Evolutionary conservation across 2,329 filamentous ascomycete genomes (phyloP).

Genomic region (Ophiostoma fasciatum): DNA sequence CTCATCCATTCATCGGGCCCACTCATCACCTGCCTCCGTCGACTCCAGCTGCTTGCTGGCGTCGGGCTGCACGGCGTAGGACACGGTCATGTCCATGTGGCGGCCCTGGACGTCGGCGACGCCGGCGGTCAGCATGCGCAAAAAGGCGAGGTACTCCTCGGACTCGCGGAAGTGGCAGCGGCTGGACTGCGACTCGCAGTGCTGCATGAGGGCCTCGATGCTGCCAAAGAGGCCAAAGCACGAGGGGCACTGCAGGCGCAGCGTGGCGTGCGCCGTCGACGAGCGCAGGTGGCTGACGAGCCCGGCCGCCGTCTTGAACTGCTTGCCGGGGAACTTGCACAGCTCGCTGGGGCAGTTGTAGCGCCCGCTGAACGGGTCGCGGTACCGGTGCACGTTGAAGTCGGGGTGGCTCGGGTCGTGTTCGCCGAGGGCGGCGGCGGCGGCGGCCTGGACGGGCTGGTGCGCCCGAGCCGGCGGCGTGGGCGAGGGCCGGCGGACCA

Average conservation of each 20-base stretch:
- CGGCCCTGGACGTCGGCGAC: conserved; percentile 21
- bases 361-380: conserved; percentile 22
- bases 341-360: conserved; percentile 38
- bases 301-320: conserved; percentile 19
- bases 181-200: conserved; percentile 29
- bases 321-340: conserved; percentile 29
- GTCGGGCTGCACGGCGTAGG: conserved; percentile 17
- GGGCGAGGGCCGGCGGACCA: not conserved
- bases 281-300: conserved; percentile 31
- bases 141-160: conserved; percentile 22
- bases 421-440: not conserved
- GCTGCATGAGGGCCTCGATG: conserved; percentile 28
- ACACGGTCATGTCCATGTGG: conserved; percentile 20
- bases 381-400: conserved; percentile 35
- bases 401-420: conserved; percentile 5
- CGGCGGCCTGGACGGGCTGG: conserved; percentile 5
- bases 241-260: conserved; percentile 26
- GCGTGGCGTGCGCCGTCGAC: conserved; percentile 21
- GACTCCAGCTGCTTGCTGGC: too few relatives aligned
- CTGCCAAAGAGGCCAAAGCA: conserved; percentile 28
- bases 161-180: conserved; percentile 29
- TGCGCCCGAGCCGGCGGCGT: conserved; percentile 5
- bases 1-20: too few relatives aligned
- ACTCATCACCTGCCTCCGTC: too few relatives aligned
- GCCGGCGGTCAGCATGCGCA: conserved; percentile 26